Evolutionary conservation across 78 protist species (phyloP).

Genomic region (Dictyostelium firmibasis): DNA sequence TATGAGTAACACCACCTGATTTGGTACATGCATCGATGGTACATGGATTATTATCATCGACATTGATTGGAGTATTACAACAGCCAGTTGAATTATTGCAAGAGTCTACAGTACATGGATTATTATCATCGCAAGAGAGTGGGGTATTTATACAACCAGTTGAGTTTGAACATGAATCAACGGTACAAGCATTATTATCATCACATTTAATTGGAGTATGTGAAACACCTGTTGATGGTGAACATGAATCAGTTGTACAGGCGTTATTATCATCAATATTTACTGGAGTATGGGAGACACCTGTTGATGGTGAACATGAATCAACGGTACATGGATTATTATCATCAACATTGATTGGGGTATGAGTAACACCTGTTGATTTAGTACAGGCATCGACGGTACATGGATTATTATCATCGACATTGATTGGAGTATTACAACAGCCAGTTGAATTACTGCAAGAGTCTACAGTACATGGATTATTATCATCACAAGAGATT

Average conservation of each 20-base stretch:
- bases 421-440: background rate
- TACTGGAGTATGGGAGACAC: background rate
- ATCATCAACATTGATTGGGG: constrained; percentile 6
- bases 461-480: constrained; percentile 4
- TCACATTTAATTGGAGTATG: background rate
- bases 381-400: constrained; percentile 8
- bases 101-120: constrained; percentile 15
- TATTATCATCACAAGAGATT: constrained; percentile 18
- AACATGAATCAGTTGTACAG: no score
- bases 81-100: constrained; percentile 14
- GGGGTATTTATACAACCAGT: constrained; percentile 40
- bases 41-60: constrained; percentile 51
- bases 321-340: constrained; percentile 23
- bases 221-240: no score
- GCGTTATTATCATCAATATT: constrained; percentile 31
- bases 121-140: background rate
- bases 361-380: constrained; percentile 28
- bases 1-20: constrained; percentile 6
- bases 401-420: no score
- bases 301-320: background rate
- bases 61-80: constrained; percentile 1
- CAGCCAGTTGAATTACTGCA: background rate
- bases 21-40: constrained; percentile 50
- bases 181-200: no score
- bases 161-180: background rate